A percentile compares a stretch with the other conserved stretches of the same genome.
phyloP scores from a whole-genome alignment of 306 rosid genomes.

The Cucurbita argyrosperma region DNA sequence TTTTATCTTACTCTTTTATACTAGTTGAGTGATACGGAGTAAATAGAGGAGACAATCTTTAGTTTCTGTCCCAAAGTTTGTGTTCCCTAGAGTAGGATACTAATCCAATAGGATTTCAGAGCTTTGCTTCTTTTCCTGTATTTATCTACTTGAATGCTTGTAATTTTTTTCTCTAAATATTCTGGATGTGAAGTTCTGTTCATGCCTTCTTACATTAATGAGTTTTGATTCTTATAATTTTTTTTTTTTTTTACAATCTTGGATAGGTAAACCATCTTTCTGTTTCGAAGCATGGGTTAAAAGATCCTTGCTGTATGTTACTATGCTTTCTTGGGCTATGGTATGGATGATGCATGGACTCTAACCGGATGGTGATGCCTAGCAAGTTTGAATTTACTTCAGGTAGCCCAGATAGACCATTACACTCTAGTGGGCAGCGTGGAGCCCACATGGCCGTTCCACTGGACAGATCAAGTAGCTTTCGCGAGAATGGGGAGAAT shows the following conservation, averaged over 20 bases:
- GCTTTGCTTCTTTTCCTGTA: background rate
- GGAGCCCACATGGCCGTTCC: constrained; percentile 80
- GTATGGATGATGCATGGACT: constrained; percentile 36
- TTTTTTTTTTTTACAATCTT: constrained; percentile 4
- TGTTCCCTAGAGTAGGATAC: background rate
- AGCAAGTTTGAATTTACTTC: constrained; percentile 84
- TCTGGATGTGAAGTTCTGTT: background rate
- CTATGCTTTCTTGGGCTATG: constrained; percentile 36
- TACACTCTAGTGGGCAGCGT: constrained; percentile 74
- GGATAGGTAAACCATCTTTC: constrained; percentile 32
- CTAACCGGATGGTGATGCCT: constrained; percentile 79
- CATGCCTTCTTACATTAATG: background rate
- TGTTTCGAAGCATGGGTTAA: constrained; percentile 18
- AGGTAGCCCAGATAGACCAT: constrained; percentile 78
- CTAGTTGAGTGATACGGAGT: background rate
- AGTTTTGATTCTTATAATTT: background rate
- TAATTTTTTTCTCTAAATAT: background rate
- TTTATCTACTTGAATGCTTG: background rate
- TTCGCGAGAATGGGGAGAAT: constrained; percentile 76
- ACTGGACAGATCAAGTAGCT: constrained; percentile 82
- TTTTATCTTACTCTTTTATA: background rate
- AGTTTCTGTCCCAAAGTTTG: background rate
- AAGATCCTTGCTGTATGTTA: constrained; percentile 55
- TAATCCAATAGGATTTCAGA: background rate
- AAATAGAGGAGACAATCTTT: background rate